Percentiles rank a stretch among this genome's conserved stretches.
Conservation (phyloP, 352 stramenopile species). For the Phytophthora citricola region DNA sequence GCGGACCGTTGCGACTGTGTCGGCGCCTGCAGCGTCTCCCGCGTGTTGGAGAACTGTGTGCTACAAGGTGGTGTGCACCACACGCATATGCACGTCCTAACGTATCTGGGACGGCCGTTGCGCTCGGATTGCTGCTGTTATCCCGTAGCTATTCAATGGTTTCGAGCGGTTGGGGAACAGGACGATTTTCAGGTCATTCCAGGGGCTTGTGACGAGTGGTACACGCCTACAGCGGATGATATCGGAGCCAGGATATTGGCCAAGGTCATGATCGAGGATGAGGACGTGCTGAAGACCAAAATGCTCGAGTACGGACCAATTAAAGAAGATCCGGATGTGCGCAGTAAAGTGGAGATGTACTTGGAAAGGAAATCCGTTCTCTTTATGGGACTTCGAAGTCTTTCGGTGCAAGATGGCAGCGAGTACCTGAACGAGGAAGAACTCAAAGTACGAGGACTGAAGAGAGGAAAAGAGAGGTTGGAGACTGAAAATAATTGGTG, state of each 20-base stretch:
- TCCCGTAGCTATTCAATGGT: slow-evolving; percentile 75
- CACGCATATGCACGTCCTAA: slow-evolving; percentile 83
- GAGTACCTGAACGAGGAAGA: slow-evolving; percentile 67
- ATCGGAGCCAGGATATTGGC: slow-evolving; percentile 78
- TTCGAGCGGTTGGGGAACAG: slow-evolving; percentile 63
- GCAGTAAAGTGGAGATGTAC: slow-evolving; percentile 88
- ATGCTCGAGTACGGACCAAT: slow-evolving; percentile 87
- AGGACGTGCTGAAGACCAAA: slow-evolving; percentile 75
- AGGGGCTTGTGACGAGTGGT: slow-evolving; percentile 75
- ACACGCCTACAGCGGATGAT: slow-evolving; percentile 81
- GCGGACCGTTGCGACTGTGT: slow-evolving; percentile 63
- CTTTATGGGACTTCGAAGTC: slow-evolving; percentile 73
- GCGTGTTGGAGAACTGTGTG: slow-evolving; percentile 75
- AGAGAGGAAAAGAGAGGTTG: not conserved
- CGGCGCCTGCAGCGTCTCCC: slow-evolving; percentile 63
- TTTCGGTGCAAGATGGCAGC: slow-evolving; percentile 66
- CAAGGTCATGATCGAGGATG: slow-evolving; percentile 80
- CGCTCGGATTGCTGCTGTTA: slow-evolving; percentile 74
- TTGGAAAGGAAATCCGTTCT: slow-evolving; percentile 81
- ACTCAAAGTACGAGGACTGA: slow-evolving; percentile 53
- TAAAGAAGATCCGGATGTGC: slow-evolving; percentile 83
- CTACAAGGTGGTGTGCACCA: slow-evolving; percentile 86
- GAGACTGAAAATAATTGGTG: slow-evolving; percentile 7
- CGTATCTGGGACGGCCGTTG: slow-evolving; percentile 71
- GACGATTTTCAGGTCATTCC: slow-evolving; percentile 81